These are phyloP conservation scores for Puccinellia tenuiflora DNA, from an alignment of 176 grass and related monocot species.

Conservation along the genomic window DNA sequence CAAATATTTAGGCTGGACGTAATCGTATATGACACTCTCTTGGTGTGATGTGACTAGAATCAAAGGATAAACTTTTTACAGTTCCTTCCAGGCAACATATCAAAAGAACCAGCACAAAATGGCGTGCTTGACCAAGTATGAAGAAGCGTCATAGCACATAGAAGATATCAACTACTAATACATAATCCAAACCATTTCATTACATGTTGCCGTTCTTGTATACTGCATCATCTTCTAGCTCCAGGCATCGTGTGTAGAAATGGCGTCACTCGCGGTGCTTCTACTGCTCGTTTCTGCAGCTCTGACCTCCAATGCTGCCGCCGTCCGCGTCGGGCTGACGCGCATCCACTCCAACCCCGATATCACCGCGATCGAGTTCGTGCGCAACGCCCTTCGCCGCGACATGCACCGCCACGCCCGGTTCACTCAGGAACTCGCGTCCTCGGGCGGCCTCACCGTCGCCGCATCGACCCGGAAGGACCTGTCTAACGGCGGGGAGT, in stretches of 20 bases:
- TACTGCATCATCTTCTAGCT: not conserved
- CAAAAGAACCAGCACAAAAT: not conserved
- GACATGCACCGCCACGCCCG: constrained; percentile 30
- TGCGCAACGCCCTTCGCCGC: constrained; percentile 38
- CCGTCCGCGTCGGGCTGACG: constrained; percentile 45
- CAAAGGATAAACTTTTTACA: not conserved
- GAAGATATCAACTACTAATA: not conserved
- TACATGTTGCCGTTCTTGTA: not conserved
- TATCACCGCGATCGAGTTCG: constrained; percentile 38
- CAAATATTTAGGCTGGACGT: not conserved
- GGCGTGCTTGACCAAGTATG: constrained; percentile 40
- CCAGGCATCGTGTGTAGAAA: not conserved
- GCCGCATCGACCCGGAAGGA: constrained; percentile 27
- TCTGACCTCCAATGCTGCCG: constrained; percentile 10
- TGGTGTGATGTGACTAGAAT: constrained; percentile 15
- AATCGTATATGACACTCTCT: not conserved
- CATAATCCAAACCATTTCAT: not conserved
- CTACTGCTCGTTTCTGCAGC: not conserved
- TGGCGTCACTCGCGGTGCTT: not conserved
- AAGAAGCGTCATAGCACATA: not conserved
- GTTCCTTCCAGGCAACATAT: constrained; percentile 32
- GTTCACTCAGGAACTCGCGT: constrained; percentile 30
- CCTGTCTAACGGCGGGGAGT: constrained; percentile 41
- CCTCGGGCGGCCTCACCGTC: not conserved
- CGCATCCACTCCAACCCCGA: constrained; percentile 42